Percentiles rank a stretch among this genome's conserved stretches.
Evolutionary conservation across 1,284 basidiomycete species (phyloP).

Genomic region (Sanghuangporus baumii): DNA sequence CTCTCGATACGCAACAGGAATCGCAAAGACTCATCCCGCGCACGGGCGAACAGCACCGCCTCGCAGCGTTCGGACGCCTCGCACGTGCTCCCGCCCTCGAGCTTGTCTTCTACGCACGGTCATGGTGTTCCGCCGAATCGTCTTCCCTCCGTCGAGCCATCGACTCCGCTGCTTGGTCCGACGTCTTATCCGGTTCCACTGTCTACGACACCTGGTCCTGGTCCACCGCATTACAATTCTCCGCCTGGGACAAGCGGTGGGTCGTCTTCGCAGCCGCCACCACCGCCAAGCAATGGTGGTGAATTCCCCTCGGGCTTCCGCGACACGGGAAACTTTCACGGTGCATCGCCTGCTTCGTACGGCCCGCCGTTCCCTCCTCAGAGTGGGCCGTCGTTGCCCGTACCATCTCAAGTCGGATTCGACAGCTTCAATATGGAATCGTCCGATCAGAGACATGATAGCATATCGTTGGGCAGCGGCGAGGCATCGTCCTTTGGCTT

Average conservation of each 20-base stretch:
- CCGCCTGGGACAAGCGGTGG: not conserved
- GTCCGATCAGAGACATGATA: not conserved
- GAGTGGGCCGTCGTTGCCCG: not conserved
- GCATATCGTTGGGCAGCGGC: not conserved
- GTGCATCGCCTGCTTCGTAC: not conserved
- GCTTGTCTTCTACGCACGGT: not conserved
- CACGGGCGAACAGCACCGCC: constrained; percentile 8
- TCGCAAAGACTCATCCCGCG: constrained; percentile 1
- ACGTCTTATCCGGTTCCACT: not conserved
- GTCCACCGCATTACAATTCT: not conserved
- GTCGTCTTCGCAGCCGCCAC: not conserved
- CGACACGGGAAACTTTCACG: not conserved
- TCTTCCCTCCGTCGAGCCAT: not conserved
- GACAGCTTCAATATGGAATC: not conserved
- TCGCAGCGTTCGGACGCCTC: constrained; percentile 2
- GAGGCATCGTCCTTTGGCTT: not conserved
- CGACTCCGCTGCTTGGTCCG: not conserved
- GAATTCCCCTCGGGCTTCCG: not conserved
- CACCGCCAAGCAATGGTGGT: not conserved
- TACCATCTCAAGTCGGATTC: not conserved
- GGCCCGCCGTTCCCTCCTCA: not conserved
- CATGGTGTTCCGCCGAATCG: not conserved
- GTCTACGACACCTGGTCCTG: not conserved
- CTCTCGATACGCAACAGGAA: not conserved
- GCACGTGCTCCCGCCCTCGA: not conserved